These are phyloP conservation scores for Silene latifolia DNA, from an alignment of 148 eudicot species.

Conservation along the genomic window DNA sequence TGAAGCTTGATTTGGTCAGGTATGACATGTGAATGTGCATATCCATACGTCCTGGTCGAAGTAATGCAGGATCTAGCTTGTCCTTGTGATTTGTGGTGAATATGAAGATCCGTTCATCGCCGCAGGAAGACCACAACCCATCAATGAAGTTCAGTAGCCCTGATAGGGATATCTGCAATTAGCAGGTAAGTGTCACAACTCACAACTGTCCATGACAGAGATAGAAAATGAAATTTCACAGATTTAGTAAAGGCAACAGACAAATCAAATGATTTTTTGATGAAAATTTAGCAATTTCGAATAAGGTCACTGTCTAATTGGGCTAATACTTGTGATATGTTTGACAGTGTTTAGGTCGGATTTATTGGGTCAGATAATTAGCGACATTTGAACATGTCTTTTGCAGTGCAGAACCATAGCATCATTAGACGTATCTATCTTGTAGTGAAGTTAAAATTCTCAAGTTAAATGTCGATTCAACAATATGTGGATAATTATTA, in stretches of 20 bases:
- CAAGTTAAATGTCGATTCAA: no score
- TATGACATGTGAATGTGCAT: conserved; percentile 57
- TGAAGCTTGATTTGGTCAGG: conserved; percentile 39
- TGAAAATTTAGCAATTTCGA: background rate
- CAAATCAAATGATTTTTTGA: background rate
- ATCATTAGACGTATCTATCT: no score
- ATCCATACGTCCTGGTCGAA: conserved; percentile 54
- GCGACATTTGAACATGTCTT: no score
- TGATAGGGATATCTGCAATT: conserved; percentile 36
- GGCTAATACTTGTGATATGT: no score
- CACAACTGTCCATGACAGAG: no score
- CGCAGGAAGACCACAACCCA: conserved; percentile 50
- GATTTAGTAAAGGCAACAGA: no score
- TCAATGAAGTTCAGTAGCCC: conserved; percentile 44
- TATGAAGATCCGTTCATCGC: conserved; percentile 46
- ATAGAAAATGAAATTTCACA: no score
- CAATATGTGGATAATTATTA: no score
- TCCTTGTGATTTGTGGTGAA: conserved; percentile 53
- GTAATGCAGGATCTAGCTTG: conserved; percentile 43
- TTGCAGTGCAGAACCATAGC: background rate
- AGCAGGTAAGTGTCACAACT: background rate
- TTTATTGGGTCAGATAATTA: no score
- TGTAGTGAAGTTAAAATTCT: no score
- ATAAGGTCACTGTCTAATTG: background rate
- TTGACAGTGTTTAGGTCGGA: no score